phyloP scores from a whole-genome alignment of 768 basidiomycete species.

The Podaxis pistillaris region DNA sequence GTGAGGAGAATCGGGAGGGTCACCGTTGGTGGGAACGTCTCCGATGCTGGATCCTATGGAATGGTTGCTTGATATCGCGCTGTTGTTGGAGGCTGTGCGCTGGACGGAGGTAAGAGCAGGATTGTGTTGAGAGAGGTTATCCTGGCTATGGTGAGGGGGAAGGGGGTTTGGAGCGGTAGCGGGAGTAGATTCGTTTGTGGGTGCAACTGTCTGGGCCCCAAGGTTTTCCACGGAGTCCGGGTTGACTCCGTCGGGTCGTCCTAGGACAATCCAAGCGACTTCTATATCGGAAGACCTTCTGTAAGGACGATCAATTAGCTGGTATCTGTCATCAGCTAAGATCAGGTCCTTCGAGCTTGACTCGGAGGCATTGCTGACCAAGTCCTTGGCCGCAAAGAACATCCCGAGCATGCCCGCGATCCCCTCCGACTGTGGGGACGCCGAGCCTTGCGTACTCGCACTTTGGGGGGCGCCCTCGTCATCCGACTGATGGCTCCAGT shows the following conservation, averaged over 20 bases:
- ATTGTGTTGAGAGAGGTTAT: background rate
- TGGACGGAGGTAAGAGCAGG: background rate
- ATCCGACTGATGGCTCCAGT: background rate
- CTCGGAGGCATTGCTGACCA: background rate
- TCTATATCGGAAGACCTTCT: background rate
- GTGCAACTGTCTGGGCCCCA: background rate
- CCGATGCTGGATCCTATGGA: background rate
- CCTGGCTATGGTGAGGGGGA: background rate
- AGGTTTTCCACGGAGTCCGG: background rate
- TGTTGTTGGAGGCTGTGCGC: background rate
- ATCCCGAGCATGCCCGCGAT: background rate
- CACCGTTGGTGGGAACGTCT: background rate
- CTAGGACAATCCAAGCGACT: background rate
- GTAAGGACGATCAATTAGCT: background rate
- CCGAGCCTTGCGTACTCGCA: background rate
- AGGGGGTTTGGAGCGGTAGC: background rate
- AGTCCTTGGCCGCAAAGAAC: background rate
- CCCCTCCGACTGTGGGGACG: background rate
- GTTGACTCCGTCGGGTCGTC: background rate
- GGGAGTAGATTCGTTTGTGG: background rate
- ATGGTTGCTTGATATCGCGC: background rate
- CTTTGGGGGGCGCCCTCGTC: background rate
- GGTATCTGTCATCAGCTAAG: slow-evolving; percentile 3
- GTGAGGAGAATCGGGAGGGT: background rate
- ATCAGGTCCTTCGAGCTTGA: background rate